Evolutionary conservation across 2,329 filamentous ascomycete genomes (phyloP).

Genomic region (Periconia sp.): DNA sequence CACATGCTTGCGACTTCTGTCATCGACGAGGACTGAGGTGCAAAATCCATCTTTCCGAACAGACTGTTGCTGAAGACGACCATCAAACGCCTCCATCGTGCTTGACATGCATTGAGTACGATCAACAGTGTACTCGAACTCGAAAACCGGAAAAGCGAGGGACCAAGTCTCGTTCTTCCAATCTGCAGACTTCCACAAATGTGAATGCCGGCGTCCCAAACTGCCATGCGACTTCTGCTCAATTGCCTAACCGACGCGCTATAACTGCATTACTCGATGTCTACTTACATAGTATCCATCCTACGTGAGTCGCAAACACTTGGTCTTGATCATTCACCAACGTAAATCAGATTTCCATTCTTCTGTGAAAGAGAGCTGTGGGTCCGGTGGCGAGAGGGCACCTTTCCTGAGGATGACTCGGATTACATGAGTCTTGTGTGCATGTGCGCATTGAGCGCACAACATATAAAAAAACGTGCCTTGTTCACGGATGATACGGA

Average conservation of each 20-base stretch:
- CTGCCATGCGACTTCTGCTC: too few relatives aligned
- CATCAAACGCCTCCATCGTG: not conserved
- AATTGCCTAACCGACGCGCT: not conserved
- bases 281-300: not conserved
- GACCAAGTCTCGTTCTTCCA: too few relatives aligned
- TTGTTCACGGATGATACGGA: not conserved
- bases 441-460: not conserved
- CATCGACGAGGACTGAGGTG: slow-evolving; percentile 1
- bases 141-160: too few relatives aligned
- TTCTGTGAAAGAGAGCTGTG: not conserved
- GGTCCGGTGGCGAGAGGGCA: not conserved
- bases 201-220: too few relatives aligned
- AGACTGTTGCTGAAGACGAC: not conserved
- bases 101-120: too few relatives aligned
- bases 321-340: not conserved
- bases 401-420: not conserved
- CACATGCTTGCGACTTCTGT: slow-evolving; percentile 4
- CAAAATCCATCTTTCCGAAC: not conserved
- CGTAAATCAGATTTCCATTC: not conserved
- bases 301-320: not conserved
- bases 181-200: too few relatives aligned
- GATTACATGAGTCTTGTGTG: not conserved
- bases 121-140: too few relatives aligned
- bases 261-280: not conserved
- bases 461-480: not conserved